These are phyloP conservation scores for Scheffersomyces amazonensis DNA, from an alignment of 805 yeast genomes.

Conservation along the genomic window DNA sequence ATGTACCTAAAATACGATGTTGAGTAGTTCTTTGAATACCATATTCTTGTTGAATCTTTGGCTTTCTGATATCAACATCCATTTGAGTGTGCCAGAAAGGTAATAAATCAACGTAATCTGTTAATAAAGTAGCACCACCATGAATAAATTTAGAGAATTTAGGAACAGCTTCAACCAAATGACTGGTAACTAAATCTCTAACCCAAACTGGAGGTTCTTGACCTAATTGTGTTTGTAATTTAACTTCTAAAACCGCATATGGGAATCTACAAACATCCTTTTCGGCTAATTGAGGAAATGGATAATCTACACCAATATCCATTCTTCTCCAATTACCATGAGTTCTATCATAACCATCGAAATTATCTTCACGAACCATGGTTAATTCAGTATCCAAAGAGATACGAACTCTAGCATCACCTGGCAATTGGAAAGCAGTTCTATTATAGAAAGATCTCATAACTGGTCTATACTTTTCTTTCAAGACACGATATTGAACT, in stretches of 20 bases:
- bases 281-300: conserved; percentile 81
- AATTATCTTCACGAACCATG: conserved; percentile 97
- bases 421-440: conserved; percentile 98
- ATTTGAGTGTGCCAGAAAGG: conserved; percentile 99
- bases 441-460: conserved; percentile 95
- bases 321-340: conserved; percentile 95
- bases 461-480: conserved; percentile 85
- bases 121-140: conserved; percentile 89
- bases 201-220: conserved; percentile 99
- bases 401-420: conserved; percentile 98
- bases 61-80: conserved; percentile 93
- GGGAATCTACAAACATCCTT: conserved; percentile 91
- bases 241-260: conserved; percentile 95
- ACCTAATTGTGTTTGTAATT: conserved; percentile 95
- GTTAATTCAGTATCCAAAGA: conserved; percentile 94
- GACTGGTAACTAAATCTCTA: conserved; percentile 84
- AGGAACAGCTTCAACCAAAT: conserved; percentile 96
- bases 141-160: conserved; percentile 96
- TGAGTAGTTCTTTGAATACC: conserved; percentile 54
- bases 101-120: conserved; percentile 76
- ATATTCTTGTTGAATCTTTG: conserved; percentile 55
- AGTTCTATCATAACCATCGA: conserved; percentile 89
- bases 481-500: conserved; percentile 85
- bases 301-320: conserved; percentile 98
- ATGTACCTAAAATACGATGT: conserved; percentile 17